Percentiles rank a stretch among this genome's conserved stretches.
Conservation (phyloP, 345 rosid species). For the Firmiana major region DNA sequence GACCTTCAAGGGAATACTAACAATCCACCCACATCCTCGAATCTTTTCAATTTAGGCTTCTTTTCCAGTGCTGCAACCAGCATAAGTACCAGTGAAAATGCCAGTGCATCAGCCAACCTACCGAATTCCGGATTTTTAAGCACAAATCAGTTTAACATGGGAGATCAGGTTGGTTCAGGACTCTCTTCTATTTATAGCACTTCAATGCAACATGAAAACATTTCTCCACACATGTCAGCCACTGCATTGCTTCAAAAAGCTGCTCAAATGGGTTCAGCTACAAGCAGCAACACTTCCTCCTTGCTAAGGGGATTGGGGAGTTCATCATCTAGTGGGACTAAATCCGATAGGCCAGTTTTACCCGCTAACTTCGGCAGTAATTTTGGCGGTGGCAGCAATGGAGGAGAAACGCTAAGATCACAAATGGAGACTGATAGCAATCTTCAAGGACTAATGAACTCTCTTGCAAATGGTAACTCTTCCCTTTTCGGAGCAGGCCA, state of each 20-base stretch:
- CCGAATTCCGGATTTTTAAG: conserved; percentile 25
- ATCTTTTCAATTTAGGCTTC: conserved; percentile 60
- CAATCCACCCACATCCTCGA: conserved; percentile 25
- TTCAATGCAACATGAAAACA: conserved; percentile 36
- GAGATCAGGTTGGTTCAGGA: conserved; percentile 30
- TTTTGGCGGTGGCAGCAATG: conserved; percentile 9
- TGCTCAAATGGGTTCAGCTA: conserved; percentile 76
- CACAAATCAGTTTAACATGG: conserved; percentile 25
- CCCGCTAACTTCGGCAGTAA: conserved; percentile 18
- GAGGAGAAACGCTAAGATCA: conserved; percentile 18
- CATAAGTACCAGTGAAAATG: conserved; percentile 21
- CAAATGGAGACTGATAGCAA: conserved; percentile 34
- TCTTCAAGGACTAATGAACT: conserved; percentile 65
- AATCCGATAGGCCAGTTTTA: conserved; percentile 15
- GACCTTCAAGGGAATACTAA: conserved; percentile 31
- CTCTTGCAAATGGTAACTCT: conserved; percentile 37
- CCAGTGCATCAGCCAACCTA: neutral
- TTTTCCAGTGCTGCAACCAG: conserved; percentile 34
- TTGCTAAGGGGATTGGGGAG: conserved; percentile 50
- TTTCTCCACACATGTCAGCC: conserved; percentile 57
- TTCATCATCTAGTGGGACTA: conserved; percentile 35
- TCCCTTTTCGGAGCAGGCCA: conserved; percentile 28
- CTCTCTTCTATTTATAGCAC: conserved; percentile 41
- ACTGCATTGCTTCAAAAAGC: conserved; percentile 86
- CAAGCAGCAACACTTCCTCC: conserved; percentile 41